These are phyloP conservation scores for Colletotrichum viniferum DNA, from an alignment of 2,329 filamentous ascomycete species.

Conservation along the genomic window DNA sequence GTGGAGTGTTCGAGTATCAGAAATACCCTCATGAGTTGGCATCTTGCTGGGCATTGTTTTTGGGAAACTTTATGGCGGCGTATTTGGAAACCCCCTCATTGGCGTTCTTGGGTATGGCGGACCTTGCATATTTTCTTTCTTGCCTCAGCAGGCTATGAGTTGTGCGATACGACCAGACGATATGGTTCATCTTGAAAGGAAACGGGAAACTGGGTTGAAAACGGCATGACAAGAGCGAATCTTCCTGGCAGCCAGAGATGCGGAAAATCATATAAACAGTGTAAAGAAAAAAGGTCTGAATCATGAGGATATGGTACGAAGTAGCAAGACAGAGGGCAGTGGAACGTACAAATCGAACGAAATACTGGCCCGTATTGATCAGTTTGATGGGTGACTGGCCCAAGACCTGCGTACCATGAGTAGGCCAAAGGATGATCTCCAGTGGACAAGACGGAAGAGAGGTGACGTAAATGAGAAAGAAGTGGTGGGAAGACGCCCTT, in stretches of 20 bases:
- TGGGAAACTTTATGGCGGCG: slow-evolving; percentile 7
- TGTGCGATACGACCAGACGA: slow-evolving; percentile 3
- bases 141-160: not conserved
- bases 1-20: slow-evolving; percentile 11
- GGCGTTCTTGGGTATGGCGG: slow-evolving; percentile 4
- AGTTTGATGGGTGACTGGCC: not conserved
- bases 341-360: not conserved
- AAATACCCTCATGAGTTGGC: slow-evolving; percentile 22
- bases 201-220: not conserved
- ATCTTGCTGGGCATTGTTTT: slow-evolving; percentile 14
- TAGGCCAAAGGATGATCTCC: not conserved
- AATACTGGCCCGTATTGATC: not conserved
- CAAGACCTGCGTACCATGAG: not conserved
- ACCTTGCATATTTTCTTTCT: not conserved
- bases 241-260: not conserved
- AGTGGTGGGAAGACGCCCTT: not conserved
- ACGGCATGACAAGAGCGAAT: slow-evolving; percentile 1
- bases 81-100: not conserved
- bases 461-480: not conserved
- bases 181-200: not conserved
- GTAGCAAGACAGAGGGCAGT: not conserved
- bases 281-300: not conserved
- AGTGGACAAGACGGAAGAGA: not conserved
- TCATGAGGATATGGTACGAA: not conserved
- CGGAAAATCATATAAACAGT: not conserved